Percentiles rank a stretch among this genome's conserved stretches.
phyloP scores from a whole-genome alignment of 306 rosid species.

The Lathyrus oleraceus region DNA sequence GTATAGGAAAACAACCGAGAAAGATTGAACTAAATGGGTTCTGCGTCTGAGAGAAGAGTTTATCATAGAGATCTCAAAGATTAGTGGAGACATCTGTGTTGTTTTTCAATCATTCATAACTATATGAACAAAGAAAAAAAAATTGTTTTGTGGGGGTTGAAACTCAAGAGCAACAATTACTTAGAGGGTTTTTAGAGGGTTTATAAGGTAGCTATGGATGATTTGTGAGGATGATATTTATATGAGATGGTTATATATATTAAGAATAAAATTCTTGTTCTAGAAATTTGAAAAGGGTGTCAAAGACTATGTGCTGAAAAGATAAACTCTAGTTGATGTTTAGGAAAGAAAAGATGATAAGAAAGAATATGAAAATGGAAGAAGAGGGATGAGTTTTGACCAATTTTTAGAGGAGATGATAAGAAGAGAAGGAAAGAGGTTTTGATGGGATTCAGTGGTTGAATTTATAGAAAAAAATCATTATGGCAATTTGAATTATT shows the following conservation, averaged over 20 bases:
- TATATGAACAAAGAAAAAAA: constrained; percentile 22
- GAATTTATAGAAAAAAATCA: constrained; percentile 54
- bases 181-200: background rate
- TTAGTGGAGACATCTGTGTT: constrained; percentile 55
- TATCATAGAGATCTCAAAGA: constrained; percentile 67
- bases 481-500: constrained; percentile 29
- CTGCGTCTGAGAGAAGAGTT: constrained; percentile 71
- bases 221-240: background rate
- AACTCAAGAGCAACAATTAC: background rate
- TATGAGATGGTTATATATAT: constrained; percentile 15
- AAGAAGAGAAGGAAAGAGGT: constrained; percentile 59
- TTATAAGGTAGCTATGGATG: constrained; percentile 9
- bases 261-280: constrained; percentile 11
- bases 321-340: background rate
- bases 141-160: background rate
- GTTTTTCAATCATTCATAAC: constrained; percentile 47
- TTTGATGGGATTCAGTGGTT: constrained; percentile 40
- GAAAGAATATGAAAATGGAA: constrained; percentile 18
- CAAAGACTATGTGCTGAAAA: constrained; percentile 41
- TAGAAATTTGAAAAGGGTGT: constrained; percentile 27
- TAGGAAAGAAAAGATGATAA: constrained; percentile 18
- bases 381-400: constrained; percentile 29
- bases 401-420: constrained; percentile 35
- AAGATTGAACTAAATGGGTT: constrained; percentile 80
- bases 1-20: constrained; percentile 93